Evolutionary conservation across 2,329 filamentous ascomycete genomes (phyloP).

Genomic region (Cryphonectria radicalis): DNA sequence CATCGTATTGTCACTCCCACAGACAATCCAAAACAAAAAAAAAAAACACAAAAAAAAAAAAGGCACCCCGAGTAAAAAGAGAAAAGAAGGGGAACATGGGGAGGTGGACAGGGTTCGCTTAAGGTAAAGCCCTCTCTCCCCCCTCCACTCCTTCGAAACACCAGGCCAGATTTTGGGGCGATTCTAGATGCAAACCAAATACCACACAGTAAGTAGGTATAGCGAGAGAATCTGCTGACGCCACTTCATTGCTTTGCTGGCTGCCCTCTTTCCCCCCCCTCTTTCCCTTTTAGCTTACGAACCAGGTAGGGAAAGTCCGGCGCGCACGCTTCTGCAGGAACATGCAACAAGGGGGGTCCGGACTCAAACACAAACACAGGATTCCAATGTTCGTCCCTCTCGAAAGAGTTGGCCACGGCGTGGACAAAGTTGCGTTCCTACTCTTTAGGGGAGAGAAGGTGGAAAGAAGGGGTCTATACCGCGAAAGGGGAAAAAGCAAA

Average conservation of each 20-base stretch:
- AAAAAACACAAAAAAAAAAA: not conserved
- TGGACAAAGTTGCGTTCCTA: not conserved
- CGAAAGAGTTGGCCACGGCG: not conserved
- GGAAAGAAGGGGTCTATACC: constrained; percentile 14
- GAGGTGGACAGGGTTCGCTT: not conserved
- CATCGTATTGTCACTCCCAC: not conserved
- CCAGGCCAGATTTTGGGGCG: not conserved
- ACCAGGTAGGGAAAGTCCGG: constrained; percentile 13
- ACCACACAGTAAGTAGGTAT: not conserved
- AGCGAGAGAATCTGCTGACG: not conserved
- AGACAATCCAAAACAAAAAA: not conserved
- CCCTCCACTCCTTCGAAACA: not conserved
- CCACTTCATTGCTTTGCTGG: not conserved
- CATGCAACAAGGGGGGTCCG: not conserved
- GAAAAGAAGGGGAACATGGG: not conserved
- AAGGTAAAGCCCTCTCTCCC: not conserved
- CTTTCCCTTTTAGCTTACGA: not conserved
- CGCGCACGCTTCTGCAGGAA: constrained; percentile 25
- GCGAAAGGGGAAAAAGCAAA: constrained; percentile 21
- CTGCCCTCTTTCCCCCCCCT: not conserved
- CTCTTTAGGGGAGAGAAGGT: not conserved
- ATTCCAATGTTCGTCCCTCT: constrained; percentile 10
- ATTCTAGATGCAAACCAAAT: not conserved
- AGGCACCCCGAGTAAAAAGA: not conserved
- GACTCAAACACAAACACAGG: not conserved